Percentiles rank a stretch among this genome's conserved stretches.
These are phyloP conservation scores for Fraxinus quadrangulata DNA, from an alignment of 257 asterid species.

Conservation along the genomic window DNA sequence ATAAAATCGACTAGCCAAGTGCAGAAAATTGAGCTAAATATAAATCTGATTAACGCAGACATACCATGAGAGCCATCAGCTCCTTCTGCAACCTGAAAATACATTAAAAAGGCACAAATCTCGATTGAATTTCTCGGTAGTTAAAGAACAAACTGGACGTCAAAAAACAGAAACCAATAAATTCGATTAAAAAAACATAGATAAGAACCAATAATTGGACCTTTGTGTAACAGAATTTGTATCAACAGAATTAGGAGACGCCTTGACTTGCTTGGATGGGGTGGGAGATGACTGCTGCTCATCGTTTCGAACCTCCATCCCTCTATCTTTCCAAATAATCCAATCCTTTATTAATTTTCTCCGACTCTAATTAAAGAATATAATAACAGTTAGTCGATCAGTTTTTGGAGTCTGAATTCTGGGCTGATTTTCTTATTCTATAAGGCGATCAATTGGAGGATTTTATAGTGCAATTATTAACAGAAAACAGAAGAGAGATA, in stretches of 20 bases:
- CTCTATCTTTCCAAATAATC: not conserved
- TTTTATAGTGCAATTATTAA: slow-evolving; percentile 19
- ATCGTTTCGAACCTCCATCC: slow-evolving; percentile 46
- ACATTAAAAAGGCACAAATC: slow-evolving; percentile 1
- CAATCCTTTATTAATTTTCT: not conserved
- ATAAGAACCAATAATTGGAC: slow-evolving; percentile 21
- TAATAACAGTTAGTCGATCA: slow-evolving; percentile 3
- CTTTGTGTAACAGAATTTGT: slow-evolving; percentile 68
- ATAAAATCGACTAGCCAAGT: not conserved
- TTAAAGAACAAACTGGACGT: not conserved
- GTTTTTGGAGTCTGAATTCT: not conserved
- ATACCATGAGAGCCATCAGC: slow-evolving; percentile 77
- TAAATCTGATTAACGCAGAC: slow-evolving; percentile 21
- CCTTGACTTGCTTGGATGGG: slow-evolving; percentile 48
- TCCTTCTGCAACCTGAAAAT: slow-evolving; percentile 71
- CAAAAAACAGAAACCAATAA: too few relatives aligned
- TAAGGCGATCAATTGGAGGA: not conserved
- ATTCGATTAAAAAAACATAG: not conserved
- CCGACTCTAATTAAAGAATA: not conserved
- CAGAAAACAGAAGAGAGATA: not conserved
- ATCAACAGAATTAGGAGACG: slow-evolving; percentile 52
- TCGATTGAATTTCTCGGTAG: slow-evolving; percentile 1
- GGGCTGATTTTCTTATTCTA: too few relatives aligned
- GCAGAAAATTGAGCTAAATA: not conserved
- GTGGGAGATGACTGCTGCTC: slow-evolving; percentile 39